Base-by-base conservation (phyloP, 495 filamentous ascomycete genomes). In the Annulohypoxylon bovei region DNA sequence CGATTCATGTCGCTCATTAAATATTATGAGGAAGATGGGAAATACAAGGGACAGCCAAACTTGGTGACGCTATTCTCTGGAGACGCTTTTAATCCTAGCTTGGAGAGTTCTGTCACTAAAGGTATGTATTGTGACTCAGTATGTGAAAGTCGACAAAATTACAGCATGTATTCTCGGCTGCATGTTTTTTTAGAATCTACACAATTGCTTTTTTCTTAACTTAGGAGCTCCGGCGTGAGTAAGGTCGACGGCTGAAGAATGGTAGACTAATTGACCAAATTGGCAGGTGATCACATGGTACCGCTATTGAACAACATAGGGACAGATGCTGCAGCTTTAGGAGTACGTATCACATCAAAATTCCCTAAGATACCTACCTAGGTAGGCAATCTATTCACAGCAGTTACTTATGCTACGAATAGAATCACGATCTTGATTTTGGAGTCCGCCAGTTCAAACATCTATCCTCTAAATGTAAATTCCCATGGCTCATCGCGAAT, bases 381-480 rank as follows among this genome's bases (percentile, higher is more conserved):
- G n/a, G n/a, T n/a, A n/a, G n/a, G n/a, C n/a, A n/a, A 35, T 25
- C 16, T 18, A 33, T 9, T 11, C 20, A 27, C 14, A 28, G 22
- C 25, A 27, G 55, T 64, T 89, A 20, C 50, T 73, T 23, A 76
- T 22, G 7, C 0, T 7, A 23, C 6, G 6, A 12, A 32, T 57
- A 83, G 86, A 97, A 97, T 75, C 94, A 97, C 78, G 94, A 97
- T 75, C 88, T 97, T 37, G 94, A 97, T 77, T 97, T 97, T 73
- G 94, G 94, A n/a, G 90, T 95, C 18, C 78, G 82, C 8, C 93
- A 96, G 74, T 92, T 92, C 75, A 86, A 84, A 20, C 83, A 95
- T 75, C 80, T 97, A 18, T 85, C 88, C 6, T 82, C 83, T 4
- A 88, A 92, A 73, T 95, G 93, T 81, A 82, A 83, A 18, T 97